phyloP scores from a whole-genome alignment of 768 basidiomycete genomes.

The Plicaturopsis crispa region DNA sequence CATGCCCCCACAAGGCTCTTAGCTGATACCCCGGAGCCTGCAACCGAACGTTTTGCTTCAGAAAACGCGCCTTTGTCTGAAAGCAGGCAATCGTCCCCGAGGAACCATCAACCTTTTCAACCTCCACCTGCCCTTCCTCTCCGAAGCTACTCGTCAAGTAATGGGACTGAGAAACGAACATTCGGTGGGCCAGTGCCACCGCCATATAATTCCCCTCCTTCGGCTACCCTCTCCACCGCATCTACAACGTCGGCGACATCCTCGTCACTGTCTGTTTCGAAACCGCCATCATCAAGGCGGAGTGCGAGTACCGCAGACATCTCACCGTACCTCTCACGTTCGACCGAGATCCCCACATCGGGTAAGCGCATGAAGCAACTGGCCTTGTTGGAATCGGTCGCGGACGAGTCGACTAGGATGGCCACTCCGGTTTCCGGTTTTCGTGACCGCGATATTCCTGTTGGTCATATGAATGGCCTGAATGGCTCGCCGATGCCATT shows the following conservation, averaged over 20 bases:
- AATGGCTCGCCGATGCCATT: conserved; percentile 3
- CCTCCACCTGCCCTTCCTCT: background rate
- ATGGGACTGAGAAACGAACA: background rate
- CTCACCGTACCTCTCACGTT: conserved; percentile 58
- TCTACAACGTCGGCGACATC: conserved; percentile 8
- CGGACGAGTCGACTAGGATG: conserved; percentile 65
- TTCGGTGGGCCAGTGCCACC: background rate
- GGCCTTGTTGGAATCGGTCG: conserved; percentile 64
- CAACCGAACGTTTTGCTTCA: no score
- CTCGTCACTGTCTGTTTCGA: conserved; percentile 9
- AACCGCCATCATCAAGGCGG: conserved; percentile 23
- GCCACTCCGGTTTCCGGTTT: conserved; percentile 29
- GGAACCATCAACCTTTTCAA: background rate
- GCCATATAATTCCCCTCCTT: background rate
- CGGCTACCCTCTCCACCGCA: conserved; percentile 1
- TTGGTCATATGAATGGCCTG: conserved; percentile 4
- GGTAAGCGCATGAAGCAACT: conserved; percentile 62
- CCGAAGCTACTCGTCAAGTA: background rate
- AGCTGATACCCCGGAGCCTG: no score
- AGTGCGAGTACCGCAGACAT: conserved; percentile 54
- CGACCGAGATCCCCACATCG: conserved; percentile 45
- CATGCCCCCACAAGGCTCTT: background rate
- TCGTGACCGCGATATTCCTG: conserved; percentile 6
- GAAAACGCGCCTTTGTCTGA: background rate
- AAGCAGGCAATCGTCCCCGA: background rate